A percentile compares a stretch with the other conserved stretches of the same genome.
Evolutionary conservation across 495 filamentous ascomycete species (phyloP).

Genomic region (Daldinia vernicosa): DNA sequence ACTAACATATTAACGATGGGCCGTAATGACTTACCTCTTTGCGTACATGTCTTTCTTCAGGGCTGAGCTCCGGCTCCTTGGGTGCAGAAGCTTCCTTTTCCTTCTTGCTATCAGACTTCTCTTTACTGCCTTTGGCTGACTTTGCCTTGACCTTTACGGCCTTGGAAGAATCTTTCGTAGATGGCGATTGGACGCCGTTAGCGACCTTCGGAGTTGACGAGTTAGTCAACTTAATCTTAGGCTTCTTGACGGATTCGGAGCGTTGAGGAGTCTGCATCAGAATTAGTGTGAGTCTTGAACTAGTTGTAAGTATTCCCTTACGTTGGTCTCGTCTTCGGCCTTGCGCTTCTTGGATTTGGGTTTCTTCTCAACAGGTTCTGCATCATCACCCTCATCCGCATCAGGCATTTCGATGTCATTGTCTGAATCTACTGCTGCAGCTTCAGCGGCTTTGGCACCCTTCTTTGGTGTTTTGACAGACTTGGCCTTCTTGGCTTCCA

Average conservation of each 20-base stretch:
- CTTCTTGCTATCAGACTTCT: slow-evolving; percentile 69
- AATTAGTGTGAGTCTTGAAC: slow-evolving; percentile 30
- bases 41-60: slow-evolving; percentile 56
- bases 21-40: slow-evolving; percentile 64
- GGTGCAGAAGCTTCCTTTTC: slow-evolving; percentile 62
- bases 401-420: slow-evolving; percentile 84
- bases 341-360: slow-evolving; percentile 73
- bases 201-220: slow-evolving; percentile 61
- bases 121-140: slow-evolving; percentile 72
- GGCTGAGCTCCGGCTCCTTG: slow-evolving; percentile 61
- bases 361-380: slow-evolving; percentile 65
- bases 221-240: slow-evolving; percentile 68
- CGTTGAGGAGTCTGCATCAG: slow-evolving; percentile 69
- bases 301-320: slow-evolving; percentile 49
- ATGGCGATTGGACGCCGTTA: slow-evolving; percentile 59
- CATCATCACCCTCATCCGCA: slow-evolving; percentile 57
- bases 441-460: slow-evolving; percentile 67
- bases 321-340: slow-evolving; percentile 73
- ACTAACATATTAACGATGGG: slow-evolving; percentile 2
- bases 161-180: slow-evolving; percentile 51
- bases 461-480: slow-evolving; percentile 71
- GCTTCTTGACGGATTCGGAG: slow-evolving; percentile 72
- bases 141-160: slow-evolving; percentile 61
- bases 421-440: slow-evolving; percentile 53
- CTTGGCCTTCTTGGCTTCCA: slow-evolving; percentile 66